Evolutionary conservation across 768 basidiomycete species (phyloP).

Genomic region (Termitomyces sp.): DNA sequence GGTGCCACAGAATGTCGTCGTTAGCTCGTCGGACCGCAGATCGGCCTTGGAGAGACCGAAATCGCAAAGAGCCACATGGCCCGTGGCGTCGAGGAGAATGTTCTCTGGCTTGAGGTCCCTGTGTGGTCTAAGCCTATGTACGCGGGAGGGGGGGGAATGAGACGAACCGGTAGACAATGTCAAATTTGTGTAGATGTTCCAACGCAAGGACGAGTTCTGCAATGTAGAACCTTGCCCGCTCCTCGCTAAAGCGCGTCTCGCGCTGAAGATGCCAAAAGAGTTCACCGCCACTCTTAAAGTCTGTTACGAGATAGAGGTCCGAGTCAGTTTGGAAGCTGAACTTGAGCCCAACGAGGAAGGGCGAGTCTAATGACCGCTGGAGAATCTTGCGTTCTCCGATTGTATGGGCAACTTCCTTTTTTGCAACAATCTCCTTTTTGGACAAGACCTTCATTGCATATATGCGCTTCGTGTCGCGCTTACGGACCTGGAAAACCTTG

Average conservation of each 20-base stretch:
- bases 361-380: slow-evolving; percentile 87
- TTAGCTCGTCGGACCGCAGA: slow-evolving; percentile 87
- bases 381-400: slow-evolving; percentile 99
- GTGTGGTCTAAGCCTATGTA: slow-evolving; percentile 7
- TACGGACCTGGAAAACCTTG: slow-evolving; percentile 98
- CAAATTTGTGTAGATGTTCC: slow-evolving; percentile 96
- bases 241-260: slow-evolving; percentile 91
- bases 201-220: slow-evolving; percentile 93
- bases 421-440: slow-evolving; percentile 98
- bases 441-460: slow-evolving; percentile 99
- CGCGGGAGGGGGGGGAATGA: slow-evolving; percentile 4
- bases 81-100: slow-evolving; percentile 96
- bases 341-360: slow-evolving; percentile 97
- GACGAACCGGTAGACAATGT: slow-evolving; percentile 87
- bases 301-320: slow-evolving; percentile 94
- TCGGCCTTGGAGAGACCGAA: slow-evolving; percentile 98
- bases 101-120: slow-evolving; percentile 98
- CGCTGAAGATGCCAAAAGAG: slow-evolving; percentile 98
- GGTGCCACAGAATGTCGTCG: slow-evolving; percentile 99
- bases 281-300: slow-evolving; percentile 98
- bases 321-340: slow-evolving; percentile 97
- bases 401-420: slow-evolving; percentile 99
- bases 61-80: slow-evolving; percentile 97
- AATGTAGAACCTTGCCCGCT: slow-evolving; percentile 93
- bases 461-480: slow-evolving; percentile 96